These are phyloP conservation scores for Elsinoe fawcettii DNA, from an alignment of 2,329 filamentous ascomycete genomes.

Conservation along the genomic window DNA sequence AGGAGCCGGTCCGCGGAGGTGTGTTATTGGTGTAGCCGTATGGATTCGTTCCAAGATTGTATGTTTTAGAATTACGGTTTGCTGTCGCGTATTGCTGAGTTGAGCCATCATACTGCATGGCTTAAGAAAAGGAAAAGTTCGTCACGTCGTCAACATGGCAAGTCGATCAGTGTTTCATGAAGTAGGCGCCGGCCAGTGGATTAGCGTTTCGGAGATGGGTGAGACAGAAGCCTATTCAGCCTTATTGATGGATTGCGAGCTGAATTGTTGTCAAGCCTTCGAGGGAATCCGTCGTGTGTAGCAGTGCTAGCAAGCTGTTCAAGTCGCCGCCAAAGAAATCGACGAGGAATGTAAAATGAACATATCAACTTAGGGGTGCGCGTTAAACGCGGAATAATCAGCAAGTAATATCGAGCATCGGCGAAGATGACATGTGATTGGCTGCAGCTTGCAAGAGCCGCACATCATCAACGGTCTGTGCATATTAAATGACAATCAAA, in stretches of 20 bases:
- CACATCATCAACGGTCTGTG: neutral
- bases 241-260: too few relatives aligned
- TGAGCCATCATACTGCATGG: constrained; percentile 15
- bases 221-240: constrained; percentile 6
- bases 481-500: neutral
- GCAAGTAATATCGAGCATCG: neutral
- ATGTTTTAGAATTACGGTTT: neutral
- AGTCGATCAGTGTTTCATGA: constrained; percentile 5
- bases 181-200: neutral
- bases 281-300: neutral
- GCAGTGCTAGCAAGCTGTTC: neutral
- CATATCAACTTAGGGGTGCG: constrained; percentile 5
- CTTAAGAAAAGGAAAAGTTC: neutral
- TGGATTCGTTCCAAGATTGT: neutral
- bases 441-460: neutral
- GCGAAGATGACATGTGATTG: neutral
- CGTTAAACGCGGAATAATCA: constrained; percentile 5
- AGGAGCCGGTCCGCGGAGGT: constrained; percentile 13
- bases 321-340: neutral
- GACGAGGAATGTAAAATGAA: neutral
- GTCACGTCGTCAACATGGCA: constrained; percentile 7
- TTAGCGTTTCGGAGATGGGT: constrained; percentile 13
- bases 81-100: neutral
- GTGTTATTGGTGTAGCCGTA: constrained; percentile 12
- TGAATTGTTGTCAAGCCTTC: too few relatives aligned